Conservation (phyloP, 805 yeast species). For the Candida oleophila region DNA sequence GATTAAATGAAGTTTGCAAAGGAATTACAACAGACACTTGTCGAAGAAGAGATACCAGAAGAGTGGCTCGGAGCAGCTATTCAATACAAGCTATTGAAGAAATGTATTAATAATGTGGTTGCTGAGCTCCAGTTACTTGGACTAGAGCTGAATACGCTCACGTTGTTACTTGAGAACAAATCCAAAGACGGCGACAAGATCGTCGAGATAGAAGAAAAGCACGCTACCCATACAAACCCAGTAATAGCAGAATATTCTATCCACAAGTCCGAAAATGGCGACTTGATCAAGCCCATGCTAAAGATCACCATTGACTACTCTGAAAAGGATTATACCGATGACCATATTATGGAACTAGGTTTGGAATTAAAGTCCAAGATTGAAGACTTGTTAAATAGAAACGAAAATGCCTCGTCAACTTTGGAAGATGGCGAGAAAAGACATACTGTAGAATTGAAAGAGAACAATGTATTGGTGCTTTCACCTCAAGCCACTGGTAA, state of each 20-base stretch:
- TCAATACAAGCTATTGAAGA: slow-evolving; percentile 69
- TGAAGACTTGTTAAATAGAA: slow-evolving; percentile 23
- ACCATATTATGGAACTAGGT: slow-evolving; percentile 31
- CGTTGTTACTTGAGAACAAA: slow-evolving; percentile 33
- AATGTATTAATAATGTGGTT: slow-evolving; percentile 64
- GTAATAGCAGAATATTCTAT: slow-evolving; percentile 43
- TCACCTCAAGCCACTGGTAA: slow-evolving; percentile 20
- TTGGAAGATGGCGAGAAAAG: background rate
- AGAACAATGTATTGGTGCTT: slow-evolving; percentile 17
- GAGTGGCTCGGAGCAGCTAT: slow-evolving; percentile 71
- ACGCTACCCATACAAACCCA: slow-evolving; percentile 35
- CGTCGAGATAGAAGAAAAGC: slow-evolving; percentile 32
- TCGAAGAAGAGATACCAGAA: slow-evolving; percentile 59
- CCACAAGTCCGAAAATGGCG: slow-evolving; percentile 22
- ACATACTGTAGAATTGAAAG: slow-evolving; percentile 4
- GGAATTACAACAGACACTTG: slow-evolving; percentile 60
- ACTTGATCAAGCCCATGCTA: slow-evolving; percentile 34
- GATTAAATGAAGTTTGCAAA: slow-evolving; percentile 72
- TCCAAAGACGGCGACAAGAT: slow-evolving; percentile 14
- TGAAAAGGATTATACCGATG: slow-evolving; percentile 26
- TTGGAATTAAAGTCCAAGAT: slow-evolving; percentile 26
- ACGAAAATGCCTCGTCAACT: slow-evolving; percentile 14
- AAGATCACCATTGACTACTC: slow-evolving; percentile 36
- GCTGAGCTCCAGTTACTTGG: slow-evolving; percentile 61
- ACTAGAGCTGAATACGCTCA: slow-evolving; percentile 45